Percentiles rank a stretch among this genome's conserved stretches.
These are phyloP conservation scores for Tolypocladium cylindrosporum DNA, from an alignment of 2,329 filamentous ascomycete species.

Conservation along the genomic window DNA sequence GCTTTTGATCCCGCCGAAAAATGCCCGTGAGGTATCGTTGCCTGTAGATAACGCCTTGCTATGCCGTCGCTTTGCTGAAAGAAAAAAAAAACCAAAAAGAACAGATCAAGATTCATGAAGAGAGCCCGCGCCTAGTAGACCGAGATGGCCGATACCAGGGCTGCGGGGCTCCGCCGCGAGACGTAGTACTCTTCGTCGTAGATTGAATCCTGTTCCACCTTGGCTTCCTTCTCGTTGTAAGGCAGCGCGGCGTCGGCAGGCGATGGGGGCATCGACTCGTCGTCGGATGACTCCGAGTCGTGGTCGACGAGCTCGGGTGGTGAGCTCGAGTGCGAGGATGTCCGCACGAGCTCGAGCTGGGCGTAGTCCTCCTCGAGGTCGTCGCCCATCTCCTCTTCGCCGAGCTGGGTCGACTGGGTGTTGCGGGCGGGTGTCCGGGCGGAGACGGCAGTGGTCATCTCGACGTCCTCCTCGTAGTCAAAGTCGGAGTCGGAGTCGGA, in stretches of 20 bases:
- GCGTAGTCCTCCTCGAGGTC: conserved; percentile 56
- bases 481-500: conserved; percentile 35
- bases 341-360: conserved; percentile 58
- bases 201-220: conserved; percentile 32
- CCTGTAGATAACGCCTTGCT: conserved; percentile 16
- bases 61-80: conserved; percentile 15
- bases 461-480: conserved; percentile 46
- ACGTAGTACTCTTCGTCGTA: conserved; percentile 46
- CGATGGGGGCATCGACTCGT: conserved; percentile 69
- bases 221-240: conserved; percentile 49
- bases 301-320: conserved; percentile 64
- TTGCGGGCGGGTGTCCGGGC: conserved; percentile 34
- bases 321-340: conserved; percentile 53
- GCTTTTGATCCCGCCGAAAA: conserved; percentile 4
- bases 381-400: conserved; percentile 36
- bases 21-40: conserved; percentile 18
- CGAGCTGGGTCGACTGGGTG: conserved; percentile 10
- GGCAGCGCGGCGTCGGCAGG: conserved; percentile 48
- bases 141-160: conserved; percentile 44
- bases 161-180: conserved; percentile 37
- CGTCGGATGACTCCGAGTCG: conserved; percentile 59
- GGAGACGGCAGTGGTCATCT: conserved; percentile 41
- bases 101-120: not conserved
- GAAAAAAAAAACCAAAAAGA: conserved; percentile 4
- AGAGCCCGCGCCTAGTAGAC: conserved; percentile 35